Base-by-base conservation (phyloP, 2,329 filamentous ascomycete species). In the Fusarium sp. region DNA sequence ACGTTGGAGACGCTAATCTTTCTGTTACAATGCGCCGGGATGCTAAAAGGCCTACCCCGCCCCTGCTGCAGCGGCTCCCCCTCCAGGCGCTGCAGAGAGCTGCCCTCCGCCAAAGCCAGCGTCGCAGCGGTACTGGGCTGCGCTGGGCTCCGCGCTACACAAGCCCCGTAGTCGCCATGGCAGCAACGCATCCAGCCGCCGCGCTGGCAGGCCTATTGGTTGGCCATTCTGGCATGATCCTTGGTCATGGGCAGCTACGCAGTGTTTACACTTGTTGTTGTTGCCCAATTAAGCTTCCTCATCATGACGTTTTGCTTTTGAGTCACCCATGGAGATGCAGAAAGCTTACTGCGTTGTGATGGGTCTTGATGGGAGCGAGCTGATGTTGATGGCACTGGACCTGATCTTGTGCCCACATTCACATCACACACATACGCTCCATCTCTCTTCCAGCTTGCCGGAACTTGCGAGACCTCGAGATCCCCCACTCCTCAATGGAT, bases 121-220 rank as follows among this genome's bases (percentile, higher is more conserved):
- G 76, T 68, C 32, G 66, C 65, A 75, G 58, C 64, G 66, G 69
- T 48, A 52, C 66, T 54, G 68, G 61, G 48, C 45, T 65, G 48
- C 64, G 45, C 64, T 54, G 68, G 61, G 48, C 45, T 65, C 41
- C 64, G 45, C 65, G 62, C 56, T 70, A 70, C 75, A 75, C 70
- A 68, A 60, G 64, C 56, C 68, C 68, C 64, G 66, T 45, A 80
- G 79, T 80, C 79, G 77, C 79, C 79, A 79, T 80, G 78, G 79
- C 79, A 80, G 78, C 79, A 76, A 68, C 70, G 77, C 71, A 77
- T 50, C 71, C 70, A 78, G 66, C 73, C 72, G 72, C 63, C 63
- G 67, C 34, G 45, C 35, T 69, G 62, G 60, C 65, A 72, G 74
- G 64, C 45, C 50, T 65, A 79, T 78, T 78, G 77, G 76, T 64